Evolutionary conservation across 768 basidiomycete genomes (phyloP), one percentile per base, ranked within the genome.

Genomic region (Suillus discolor): DNA sequence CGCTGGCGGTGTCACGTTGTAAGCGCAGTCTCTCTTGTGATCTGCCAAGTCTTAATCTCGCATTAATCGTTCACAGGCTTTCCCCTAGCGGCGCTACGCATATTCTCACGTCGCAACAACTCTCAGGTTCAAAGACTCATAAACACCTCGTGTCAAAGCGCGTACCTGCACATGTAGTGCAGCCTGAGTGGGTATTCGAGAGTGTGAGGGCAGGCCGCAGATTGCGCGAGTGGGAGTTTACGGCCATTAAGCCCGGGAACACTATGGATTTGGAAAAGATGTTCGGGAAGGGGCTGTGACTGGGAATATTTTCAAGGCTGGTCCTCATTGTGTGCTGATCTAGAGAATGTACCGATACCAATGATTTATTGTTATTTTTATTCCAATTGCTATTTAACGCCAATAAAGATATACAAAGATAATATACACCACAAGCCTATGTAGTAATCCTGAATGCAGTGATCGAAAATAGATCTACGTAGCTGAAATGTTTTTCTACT

Each of bases 121-220:
- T 94, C 64, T 91, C 83, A 70, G 91, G 83, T 20, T 84, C 86
- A 34, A 94, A 94, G 76, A 89, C 85, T 3, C 87, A 93, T 65
- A 87, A 82, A 70, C 70, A 88, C 61, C 75, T 94, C 63, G 85
- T 82, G 23, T 74, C 78, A 28, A 87, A 85, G 70, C 79, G 80
- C 67, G 82, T 74, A 64, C 81, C 81, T 42, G 79, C 81, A 25
- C 82, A 89, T 63, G 84, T 94, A 63, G 91, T 94, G 39, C 87
- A 82, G 64, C 91, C 91, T 11, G 88, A 89, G 73, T 93, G 91
- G 91, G 82, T 92, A 8, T 78, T 80, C 13, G 91, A 93, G 68
- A 90, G 90, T 69, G 81, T 93, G 68, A 73, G 74, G 20, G 80
- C 80, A 18, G 90, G 89, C 28, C 89, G 83, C 72, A 80, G 86